phyloP scores from a whole-genome alignment of 2,329 filamentous ascomycete species.

The Colletotrichum spaethianum region DNA sequence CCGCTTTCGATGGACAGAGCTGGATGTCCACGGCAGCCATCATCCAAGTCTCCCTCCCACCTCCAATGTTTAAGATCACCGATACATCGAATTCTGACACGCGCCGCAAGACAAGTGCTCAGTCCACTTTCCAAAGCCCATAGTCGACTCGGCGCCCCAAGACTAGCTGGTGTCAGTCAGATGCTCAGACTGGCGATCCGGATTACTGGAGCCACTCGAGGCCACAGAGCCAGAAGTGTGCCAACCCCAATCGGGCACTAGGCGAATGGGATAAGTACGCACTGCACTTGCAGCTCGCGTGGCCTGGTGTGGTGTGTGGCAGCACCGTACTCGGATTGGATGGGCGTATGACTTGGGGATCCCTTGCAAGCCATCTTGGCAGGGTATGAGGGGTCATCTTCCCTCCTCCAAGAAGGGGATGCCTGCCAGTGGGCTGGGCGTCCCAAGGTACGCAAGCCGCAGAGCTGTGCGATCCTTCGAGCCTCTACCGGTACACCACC shows the following conservation, averaged over 20 bases:
- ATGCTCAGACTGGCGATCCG: slow-evolving; percentile 32
- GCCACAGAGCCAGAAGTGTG: background rate
- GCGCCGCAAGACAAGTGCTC: background rate
- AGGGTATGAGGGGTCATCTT: slow-evolving; percentile 16
- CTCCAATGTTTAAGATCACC: background rate
- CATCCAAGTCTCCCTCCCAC: too few species aligned
- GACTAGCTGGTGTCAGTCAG: slow-evolving; percentile 19
- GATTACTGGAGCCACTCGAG: slow-evolving; percentile 14
- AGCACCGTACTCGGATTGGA: slow-evolving; percentile 26
- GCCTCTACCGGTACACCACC: background rate
- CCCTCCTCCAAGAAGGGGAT: slow-evolving; percentile 1
- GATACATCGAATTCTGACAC: background rate
- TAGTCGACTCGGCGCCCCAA: background rate
- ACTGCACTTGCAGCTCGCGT: slow-evolving; percentile 17
- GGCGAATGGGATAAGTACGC: slow-evolving; percentile 1
- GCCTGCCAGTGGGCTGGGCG: slow-evolving; percentile 19
- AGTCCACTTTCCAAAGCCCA: slow-evolving; percentile 6
- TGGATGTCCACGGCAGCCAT: background rate
- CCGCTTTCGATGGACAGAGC: background rate
- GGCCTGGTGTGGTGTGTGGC: background rate
- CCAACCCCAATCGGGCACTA: slow-evolving; percentile 25
- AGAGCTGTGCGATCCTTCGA: slow-evolving; percentile 2
- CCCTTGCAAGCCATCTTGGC: slow-evolving; percentile 18
- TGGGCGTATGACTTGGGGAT: slow-evolving; percentile 15
- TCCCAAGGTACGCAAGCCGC: slow-evolving; percentile 6